Conservation (phyloP, 2,329 filamentous ascomycete species). For the Pestalotiopsis sp. region DNA sequence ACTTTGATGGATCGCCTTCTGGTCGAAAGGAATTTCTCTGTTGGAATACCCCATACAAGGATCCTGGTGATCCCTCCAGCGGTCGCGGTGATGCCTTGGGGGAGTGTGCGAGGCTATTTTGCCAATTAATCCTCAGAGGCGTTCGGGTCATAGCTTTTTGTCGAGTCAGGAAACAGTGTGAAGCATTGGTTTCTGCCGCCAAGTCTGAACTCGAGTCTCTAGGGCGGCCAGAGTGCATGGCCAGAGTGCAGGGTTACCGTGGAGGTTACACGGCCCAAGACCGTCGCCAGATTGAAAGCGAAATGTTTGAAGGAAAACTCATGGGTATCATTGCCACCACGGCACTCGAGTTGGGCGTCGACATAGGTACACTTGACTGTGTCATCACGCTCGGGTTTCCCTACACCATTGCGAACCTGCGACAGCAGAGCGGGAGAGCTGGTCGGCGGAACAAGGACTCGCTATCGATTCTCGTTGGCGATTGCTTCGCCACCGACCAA, state of each 20-base stretch:
- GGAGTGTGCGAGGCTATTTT: slow-evolving; percentile 90
- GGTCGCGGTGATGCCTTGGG: slow-evolving; percentile 81
- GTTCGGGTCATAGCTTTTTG: slow-evolving; percentile 94
- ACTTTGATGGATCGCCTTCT: slow-evolving; percentile 91
- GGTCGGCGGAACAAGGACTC: slow-evolving; percentile 93
- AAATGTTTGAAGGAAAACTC: slow-evolving; percentile 96
- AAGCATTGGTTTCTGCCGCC: slow-evolving; percentile 79
- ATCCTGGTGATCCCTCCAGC: slow-evolving; percentile 82
- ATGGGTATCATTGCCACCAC: slow-evolving; percentile 93
- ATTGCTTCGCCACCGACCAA: slow-evolving; percentile 89
- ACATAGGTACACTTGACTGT: slow-evolving; percentile 92
- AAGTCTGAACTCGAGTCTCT: slow-evolving; percentile 75
- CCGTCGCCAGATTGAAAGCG: slow-evolving; percentile 81
- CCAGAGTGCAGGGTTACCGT: slow-evolving; percentile 90
- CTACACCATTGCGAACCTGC: slow-evolving; percentile 90
- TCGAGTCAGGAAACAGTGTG: slow-evolving; percentile 83
- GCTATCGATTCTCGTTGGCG: slow-evolving; percentile 84
- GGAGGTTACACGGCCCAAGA: slow-evolving; percentile 95
- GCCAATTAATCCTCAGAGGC: slow-evolving; percentile 83
- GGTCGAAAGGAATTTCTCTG: slow-evolving; percentile 94
- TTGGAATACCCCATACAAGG: slow-evolving; percentile 96
- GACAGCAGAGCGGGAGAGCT: slow-evolving; percentile 92
- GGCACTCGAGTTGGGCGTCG: slow-evolving; percentile 89
- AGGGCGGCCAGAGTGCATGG: slow-evolving; percentile 73
- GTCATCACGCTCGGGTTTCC: slow-evolving; percentile 95